Evolutionary conservation across 2,329 filamentous ascomycete genomes (phyloP).

Genomic region (Cercospora sesami): DNA sequence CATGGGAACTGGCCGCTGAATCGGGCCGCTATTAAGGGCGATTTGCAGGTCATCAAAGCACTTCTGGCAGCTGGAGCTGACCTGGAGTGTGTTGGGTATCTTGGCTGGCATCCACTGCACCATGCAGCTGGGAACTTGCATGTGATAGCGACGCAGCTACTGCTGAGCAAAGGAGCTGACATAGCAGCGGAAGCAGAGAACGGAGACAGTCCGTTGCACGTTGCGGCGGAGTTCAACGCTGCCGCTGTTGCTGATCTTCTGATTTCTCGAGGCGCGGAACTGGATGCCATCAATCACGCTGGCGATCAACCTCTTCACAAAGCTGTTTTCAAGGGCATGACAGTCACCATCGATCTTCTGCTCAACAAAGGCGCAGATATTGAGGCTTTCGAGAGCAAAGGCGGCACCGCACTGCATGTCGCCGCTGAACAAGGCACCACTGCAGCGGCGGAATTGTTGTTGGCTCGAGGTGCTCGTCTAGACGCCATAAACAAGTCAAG

Average conservation of each 20-base stretch:
- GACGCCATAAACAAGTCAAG: background rate
- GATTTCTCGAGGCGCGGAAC: background rate
- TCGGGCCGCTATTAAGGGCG: background rate
- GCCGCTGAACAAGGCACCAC: background rate
- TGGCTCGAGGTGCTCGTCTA: background rate
- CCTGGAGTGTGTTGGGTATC: background rate
- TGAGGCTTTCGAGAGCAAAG: background rate
- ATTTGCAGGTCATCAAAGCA: conserved; percentile 1
- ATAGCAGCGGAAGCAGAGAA: background rate
- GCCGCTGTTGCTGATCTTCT: background rate
- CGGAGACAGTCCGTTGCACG: background rate
- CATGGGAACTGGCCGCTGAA: background rate
- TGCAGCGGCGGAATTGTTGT: background rate
- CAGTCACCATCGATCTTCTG: background rate
- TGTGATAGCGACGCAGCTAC: background rate
- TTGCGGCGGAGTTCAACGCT: background rate
- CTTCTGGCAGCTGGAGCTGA: background rate
- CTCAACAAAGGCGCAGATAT: background rate
- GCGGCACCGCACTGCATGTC: background rate
- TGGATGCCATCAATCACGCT: background rate
- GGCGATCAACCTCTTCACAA: background rate
- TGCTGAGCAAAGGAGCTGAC: background rate
- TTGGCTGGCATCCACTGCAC: background rate
- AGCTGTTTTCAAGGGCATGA: background rate
- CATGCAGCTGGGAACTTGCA: background rate